Percentiles rank a stretch among this genome's conserved stretches.
Evolutionary conservation across 768 basidiomycete species (phyloP).

Genomic region (Psilocybe subaeruginosa): DNA sequence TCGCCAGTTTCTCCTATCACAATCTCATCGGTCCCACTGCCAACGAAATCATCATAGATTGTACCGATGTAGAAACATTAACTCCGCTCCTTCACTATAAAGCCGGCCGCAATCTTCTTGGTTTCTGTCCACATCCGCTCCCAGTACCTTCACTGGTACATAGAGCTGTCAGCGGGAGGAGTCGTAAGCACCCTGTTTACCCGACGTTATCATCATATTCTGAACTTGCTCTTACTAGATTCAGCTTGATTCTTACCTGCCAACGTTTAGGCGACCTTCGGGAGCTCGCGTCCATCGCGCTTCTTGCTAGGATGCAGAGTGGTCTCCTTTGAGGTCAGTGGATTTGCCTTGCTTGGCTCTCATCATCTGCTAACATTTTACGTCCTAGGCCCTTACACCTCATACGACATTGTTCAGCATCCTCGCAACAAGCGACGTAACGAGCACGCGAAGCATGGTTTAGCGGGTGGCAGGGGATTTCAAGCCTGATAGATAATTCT

Average conservation of each 20-base stretch:
- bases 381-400: constrained; percentile 23
- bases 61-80: constrained; percentile 25
- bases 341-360: neutral
- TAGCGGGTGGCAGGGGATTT: constrained; percentile 59
- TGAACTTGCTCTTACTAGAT: constrained; percentile 4
- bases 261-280: constrained; percentile 58
- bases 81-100: constrained; percentile 8
- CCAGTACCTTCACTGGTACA: constrained; percentile 5
- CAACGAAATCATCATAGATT: constrained; percentile 17
- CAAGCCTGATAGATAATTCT: constrained; percentile 14
- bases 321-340: constrained; percentile 55
- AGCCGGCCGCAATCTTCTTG: constrained; percentile 3
- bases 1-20: neutral
- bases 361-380: constrained; percentile 5
- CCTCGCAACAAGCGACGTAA: constrained; percentile 75
- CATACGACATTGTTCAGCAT: constrained; percentile 60
- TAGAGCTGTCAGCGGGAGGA: neutral
- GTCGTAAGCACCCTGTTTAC: too few species aligned
- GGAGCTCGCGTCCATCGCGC: constrained; percentile 74
- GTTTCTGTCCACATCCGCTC: neutral
- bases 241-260: constrained; percentile 41
- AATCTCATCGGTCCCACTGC: neutral
- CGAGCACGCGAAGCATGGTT: constrained; percentile 76
- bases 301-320: constrained; percentile 65
- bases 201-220: neutral